These are phyloP conservation scores for Phyllosticta ampelicida DNA, from an alignment of 2,329 filamentous ascomycete genomes.

Conservation along the genomic window DNA sequence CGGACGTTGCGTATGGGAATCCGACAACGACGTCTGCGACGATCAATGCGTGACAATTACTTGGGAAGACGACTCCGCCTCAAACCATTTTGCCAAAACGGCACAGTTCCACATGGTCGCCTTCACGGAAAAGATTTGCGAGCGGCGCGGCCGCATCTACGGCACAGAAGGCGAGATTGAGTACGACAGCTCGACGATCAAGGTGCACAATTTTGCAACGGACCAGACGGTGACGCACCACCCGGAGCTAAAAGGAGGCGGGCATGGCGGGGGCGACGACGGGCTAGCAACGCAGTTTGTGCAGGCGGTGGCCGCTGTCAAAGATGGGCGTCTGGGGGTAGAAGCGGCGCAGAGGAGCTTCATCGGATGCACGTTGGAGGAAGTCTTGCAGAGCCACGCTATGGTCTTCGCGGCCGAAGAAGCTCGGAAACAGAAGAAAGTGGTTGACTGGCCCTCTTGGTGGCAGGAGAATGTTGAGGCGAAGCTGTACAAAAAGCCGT, in stretches of 20 bases:
- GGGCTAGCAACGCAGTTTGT: constrained; percentile 77
- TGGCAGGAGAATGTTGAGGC: constrained; percentile 41
- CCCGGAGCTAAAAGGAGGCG: constrained; percentile 50
- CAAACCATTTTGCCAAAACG: constrained; percentile 58
- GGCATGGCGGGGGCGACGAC: constrained; percentile 69
- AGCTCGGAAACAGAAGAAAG: constrained; percentile 56
- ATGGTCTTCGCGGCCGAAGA: constrained; percentile 93
- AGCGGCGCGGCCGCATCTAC: constrained; percentile 76
- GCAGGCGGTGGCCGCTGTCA: constrained; percentile 67
- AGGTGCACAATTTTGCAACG: constrained; percentile 59
- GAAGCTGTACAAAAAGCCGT: neutral
- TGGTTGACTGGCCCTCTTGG: constrained; percentile 68
- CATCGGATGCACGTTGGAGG: constrained; percentile 75
- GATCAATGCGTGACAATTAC: constrained; percentile 81
- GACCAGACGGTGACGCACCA: constrained; percentile 44
- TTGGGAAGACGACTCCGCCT: constrained; percentile 60
- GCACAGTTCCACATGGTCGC: constrained; percentile 92
- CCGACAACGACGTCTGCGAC: constrained; percentile 88
- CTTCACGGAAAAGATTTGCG: constrained; percentile 75
- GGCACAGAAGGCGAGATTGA: constrained; percentile 76
- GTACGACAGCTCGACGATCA: constrained; percentile 71
- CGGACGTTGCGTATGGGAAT: constrained; percentile 88
- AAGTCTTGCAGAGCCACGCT: constrained; percentile 80
- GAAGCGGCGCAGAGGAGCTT: constrained; percentile 61
- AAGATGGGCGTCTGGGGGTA: constrained; percentile 56